Evolutionary conservation across 2,329 filamentous ascomycete genomes (phyloP), one percentile per base, ranked within the genome.

Genomic region (Trichoderma asperellum): DNA sequence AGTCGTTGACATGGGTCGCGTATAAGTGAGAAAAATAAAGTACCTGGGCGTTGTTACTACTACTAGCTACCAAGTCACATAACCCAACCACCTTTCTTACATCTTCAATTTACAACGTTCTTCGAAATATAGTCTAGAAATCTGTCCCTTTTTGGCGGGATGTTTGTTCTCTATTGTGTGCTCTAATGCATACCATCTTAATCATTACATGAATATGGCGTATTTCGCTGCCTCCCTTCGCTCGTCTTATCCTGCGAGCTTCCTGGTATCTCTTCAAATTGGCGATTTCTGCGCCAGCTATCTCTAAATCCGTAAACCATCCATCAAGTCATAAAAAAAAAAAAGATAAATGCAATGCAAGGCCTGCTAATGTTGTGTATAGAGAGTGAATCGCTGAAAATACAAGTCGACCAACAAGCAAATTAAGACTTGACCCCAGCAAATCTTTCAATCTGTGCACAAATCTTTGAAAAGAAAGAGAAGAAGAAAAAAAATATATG

Each of bases 381-480:
- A 21, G 21, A 52, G 55, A 52, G 55, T 52, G 55, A 59, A 52
- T 52, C 64, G 64, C 63, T 66, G 21, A 58, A 62, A 62, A 61
- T 32, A 49, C 24, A 56, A 62, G 40, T 24, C 35, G 52, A 43
- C 47, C 65, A 60, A 55, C 35, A 18, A 27, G 37, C n/a, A 47
- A 7, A 32, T 47, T 27, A 56, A 63, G 58, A 35, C 47, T 62
- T 43, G 49, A 14, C 12, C 21, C 58, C 66, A 47, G 58, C 66
- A 63, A 68, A 56, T 40, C 57, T n/a, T 40, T 24, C 63, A 66
- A 35, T 67, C 64, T 67, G 37, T 67, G 55, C 29, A 32, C 53
- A 47, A 47, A 27, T 29, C 16, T 5, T 47, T 43, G n/a, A 49
- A 8, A 5, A n/a, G 21, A 24, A 21, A 35, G 18, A 21, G 7